phyloP scores from a whole-genome alignment of 2,329 filamentous ascomycete genomes.

The Colletotrichum sp. region DNA sequence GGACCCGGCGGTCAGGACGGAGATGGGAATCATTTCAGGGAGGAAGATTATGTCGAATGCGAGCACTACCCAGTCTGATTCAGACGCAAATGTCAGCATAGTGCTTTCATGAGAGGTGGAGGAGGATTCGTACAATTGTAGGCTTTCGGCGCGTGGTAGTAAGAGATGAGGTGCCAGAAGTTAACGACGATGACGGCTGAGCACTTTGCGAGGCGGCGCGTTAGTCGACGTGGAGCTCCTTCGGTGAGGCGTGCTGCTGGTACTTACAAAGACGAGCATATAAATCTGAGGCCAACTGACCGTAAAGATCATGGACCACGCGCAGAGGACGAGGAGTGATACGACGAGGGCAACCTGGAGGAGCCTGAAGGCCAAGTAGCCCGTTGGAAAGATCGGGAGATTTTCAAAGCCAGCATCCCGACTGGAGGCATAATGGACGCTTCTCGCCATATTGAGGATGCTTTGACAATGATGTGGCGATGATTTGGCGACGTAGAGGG shows the following conservation, averaged over 20 bases:
- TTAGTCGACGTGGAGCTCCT: constrained; percentile 4
- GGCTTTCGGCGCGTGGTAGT: constrained; percentile 39
- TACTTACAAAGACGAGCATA: constrained; percentile 44
- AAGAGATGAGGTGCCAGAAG: constrained; percentile 52
- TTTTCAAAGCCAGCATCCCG: neutral
- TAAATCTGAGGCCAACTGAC: neutral
- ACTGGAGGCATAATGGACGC: neutral
- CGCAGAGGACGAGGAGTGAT: constrained; percentile 50
- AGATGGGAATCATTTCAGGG: neutral
- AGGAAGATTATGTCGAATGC: constrained; percentile 46
- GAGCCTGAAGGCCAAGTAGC: neutral
- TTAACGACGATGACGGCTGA: constrained; percentile 49
- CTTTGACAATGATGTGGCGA: neutral
- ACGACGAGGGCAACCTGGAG: constrained; percentile 51
- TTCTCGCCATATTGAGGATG: neutral
- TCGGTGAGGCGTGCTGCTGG: constrained; percentile 12
- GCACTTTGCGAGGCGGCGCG: constrained; percentile 29
- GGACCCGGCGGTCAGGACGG: too few species aligned
- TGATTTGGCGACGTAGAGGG: neutral
- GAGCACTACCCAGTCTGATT: constrained; percentile 51
- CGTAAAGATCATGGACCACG: constrained; percentile 10
- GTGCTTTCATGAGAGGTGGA: neutral
- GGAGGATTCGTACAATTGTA: constrained; percentile 43
- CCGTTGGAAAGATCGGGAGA: neutral
- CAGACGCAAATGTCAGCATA: constrained; percentile 20